Evolutionary conservation across 768 basidiomycete genomes (phyloP).

Genomic region (Chiua virens): DNA sequence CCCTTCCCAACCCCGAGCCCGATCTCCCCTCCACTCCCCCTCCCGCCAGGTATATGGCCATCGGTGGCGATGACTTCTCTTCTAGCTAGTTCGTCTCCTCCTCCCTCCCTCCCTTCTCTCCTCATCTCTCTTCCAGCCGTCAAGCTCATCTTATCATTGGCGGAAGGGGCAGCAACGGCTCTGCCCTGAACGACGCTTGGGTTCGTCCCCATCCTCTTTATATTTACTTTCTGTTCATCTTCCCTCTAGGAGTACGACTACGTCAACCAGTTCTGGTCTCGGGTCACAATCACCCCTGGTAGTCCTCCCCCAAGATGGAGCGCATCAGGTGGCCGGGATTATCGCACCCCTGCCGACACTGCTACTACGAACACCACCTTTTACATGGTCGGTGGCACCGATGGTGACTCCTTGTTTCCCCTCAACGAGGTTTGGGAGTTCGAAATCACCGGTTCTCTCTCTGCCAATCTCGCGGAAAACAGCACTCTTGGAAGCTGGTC

Average conservation of each 20-base stretch:
- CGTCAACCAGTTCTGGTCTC: constrained; percentile 72
- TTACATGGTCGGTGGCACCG: constrained; percentile 70
- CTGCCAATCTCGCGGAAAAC: constrained; percentile 58
- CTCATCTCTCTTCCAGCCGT: constrained; percentile 47
- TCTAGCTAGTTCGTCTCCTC: constrained; percentile 70
- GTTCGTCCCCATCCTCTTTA: constrained; percentile 40
- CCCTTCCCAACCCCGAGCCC: constrained; percentile 49
- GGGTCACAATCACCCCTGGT: constrained; percentile 50
- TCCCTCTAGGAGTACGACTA: constrained; percentile 72
- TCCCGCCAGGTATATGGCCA: constrained; percentile 60
- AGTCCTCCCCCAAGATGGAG: constrained; percentile 67
- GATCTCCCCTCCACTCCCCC: constrained; percentile 49
- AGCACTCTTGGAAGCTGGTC: constrained; percentile 60
- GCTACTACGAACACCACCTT: constrained; percentile 63
- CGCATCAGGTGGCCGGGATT: constrained; percentile 74
- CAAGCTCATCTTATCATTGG: constrained; percentile 74
- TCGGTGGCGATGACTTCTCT: constrained; percentile 69
- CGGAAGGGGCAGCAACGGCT: constrained; percentile 56
- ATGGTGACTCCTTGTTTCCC: constrained; percentile 43
- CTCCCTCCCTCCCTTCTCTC: constrained; percentile 7
- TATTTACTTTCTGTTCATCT: constrained; percentile 5
- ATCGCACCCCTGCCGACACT: constrained; percentile 35
- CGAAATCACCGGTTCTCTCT: constrained; percentile 65
- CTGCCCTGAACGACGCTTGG: constrained; percentile 70
- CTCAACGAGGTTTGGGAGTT: constrained; percentile 74